Evolutionary conservation across 768 basidiomycete genomes (phyloP), one percentile per base, ranked within the genome.

Genomic region (Pilatotrama ljubarskyi): DNA sequence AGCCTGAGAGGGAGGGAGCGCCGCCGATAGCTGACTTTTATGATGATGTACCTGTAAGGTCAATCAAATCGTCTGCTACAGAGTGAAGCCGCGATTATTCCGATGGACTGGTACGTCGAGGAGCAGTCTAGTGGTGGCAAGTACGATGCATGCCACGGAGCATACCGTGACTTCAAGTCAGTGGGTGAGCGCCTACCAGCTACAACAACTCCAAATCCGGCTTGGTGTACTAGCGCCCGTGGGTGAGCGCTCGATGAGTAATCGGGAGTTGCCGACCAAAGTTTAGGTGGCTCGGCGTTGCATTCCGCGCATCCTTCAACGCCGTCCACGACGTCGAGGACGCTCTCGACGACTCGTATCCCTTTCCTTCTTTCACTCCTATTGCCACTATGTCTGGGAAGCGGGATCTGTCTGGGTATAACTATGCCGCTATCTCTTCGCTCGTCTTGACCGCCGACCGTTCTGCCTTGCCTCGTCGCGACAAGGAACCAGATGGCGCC

Each of bases 401-500:
- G 77, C 87, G 84, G 52, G 93, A 96, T 74, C 76, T 91, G 68
- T 93, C 92, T 62, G 87, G 86, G 43, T 98, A 95, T 84, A 97
- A 97, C 79, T 98, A 98, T 82, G 87, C 90, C 46, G 92, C 92
- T 55, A 95, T 98, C 70, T 93, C 93, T 26, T 95, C 93, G 20
- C 83, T 98, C 43, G 96, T 98, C 44, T 81, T 98, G 69, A 95
- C 91, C n/a, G 93, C 96, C 13, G 90, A 93, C 76, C 80, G 87
- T 54, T 89, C 90, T 51, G 83, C 81, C 1, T 76, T 93, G 51
- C 91, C 91, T 18, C 83, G 93, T 47, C 82, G 95, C 63, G 93
- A 95, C 81, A 91, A 91, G 77, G 96, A 99, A 73, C 95, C 95
- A 7, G 95, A 97, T 79, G 96, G 97, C 63, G 93, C 94, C 8